phyloP scores from a whole-genome alignment of 805 yeast genomes.

The Torulaspora franciscae region DNA sequence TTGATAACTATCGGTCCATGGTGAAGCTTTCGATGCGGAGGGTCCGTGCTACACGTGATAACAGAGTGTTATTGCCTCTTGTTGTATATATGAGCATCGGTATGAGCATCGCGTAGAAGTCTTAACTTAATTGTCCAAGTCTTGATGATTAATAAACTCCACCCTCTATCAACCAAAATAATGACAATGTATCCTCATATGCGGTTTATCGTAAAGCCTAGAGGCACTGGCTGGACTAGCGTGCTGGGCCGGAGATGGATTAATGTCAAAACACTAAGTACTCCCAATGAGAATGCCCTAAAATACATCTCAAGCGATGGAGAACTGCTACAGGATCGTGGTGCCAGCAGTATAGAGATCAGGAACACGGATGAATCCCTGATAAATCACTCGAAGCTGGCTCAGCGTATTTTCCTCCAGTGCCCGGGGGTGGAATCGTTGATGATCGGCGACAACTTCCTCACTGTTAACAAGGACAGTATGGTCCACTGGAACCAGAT shows the following conservation, averaged over 20 bases:
- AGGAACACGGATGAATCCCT: conserved; percentile 33
- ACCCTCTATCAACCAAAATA: neutral
- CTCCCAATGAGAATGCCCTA: conserved; percentile 74
- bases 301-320: conserved; percentile 49
- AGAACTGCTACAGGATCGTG: conserved; percentile 32
- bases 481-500: conserved; percentile 67
- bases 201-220: neutral
- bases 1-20: neutral
- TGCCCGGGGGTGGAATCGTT: conserved; percentile 56
- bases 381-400: conserved; percentile 53
- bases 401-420: conserved; percentile 49
- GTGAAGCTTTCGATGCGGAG: neutral
- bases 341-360: conserved; percentile 33
- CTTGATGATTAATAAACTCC: neutral
- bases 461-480: conserved; percentile 66
- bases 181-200: neutral
- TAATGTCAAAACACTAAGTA: conserved; percentile 45
- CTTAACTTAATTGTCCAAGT: too few relatives aligned
- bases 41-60: neutral
- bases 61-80: neutral
- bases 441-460: conserved; percentile 68
- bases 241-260: conserved; percentile 16
- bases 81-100: neutral
- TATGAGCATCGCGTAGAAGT: neutral
- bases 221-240: neutral